Evolutionary conservation across 805 yeast genomes (phyloP), one percentile per base, ranked within the genome.

Genomic region (Candida michaelii): DNA sequence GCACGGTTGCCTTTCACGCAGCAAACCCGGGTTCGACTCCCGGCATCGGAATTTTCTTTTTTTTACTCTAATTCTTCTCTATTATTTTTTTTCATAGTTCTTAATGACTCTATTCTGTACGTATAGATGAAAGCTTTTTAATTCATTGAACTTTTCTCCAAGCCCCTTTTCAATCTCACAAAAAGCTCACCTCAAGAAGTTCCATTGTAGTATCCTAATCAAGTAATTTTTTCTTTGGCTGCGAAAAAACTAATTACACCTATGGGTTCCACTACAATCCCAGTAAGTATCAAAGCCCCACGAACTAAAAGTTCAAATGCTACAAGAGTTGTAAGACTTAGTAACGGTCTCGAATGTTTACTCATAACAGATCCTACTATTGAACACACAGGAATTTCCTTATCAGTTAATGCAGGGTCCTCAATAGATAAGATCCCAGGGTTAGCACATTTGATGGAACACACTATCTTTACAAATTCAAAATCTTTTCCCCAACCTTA

Each of bases 1-100:
- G 67, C 76, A 70, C 74, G 71, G 74, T 67, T 68, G 73, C 70
- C 74, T 70, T 67, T 70, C 74, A 69, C 76, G 71, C 74, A 68
- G 74, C 73, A 69, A 58, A 70, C 74, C 76, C 84, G 86, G 86
- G 86, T 82, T 82, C 86, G 85, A 82, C 85, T 80, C 86, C 86
- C 86, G 84, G 87, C 74, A 79, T 79, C 85, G 86, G 86, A 81
- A 76, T 39, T 27, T 30, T 21, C 19, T 24, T 29, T 21, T 15
- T 10, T 12, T 23, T 3, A 8, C 38, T 12, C 36, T 32, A 13
- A 12, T n/a, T 6, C 16, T 7, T 17, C n/a, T 32, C 8, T 25
- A 14, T 16, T 8, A 15, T n/a, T 13, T 6, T n/a, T 14, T 29
- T 5, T 6, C 23, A 21, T 21, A 6, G 23, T 21, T 21, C 23